A percentile compares a stretch with the other conserved stretches of the same genome.
phyloP scores from a whole-genome alignment of 2,329 filamentous ascomycete genomes.

The Escovopsis sp. region DNA sequence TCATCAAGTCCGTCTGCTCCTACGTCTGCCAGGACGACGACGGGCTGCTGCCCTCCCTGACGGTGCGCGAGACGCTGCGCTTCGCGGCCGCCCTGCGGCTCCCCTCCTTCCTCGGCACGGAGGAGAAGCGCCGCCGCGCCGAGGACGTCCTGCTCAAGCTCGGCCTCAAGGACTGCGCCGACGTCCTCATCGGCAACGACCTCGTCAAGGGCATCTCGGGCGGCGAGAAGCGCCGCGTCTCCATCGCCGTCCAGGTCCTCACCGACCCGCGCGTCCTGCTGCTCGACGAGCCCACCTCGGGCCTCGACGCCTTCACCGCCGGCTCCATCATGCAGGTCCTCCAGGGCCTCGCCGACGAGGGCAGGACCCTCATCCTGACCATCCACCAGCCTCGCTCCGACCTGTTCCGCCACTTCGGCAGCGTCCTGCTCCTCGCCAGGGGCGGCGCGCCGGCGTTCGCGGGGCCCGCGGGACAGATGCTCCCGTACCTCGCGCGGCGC shows the following conservation, averaged over 20 bases:
- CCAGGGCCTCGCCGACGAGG: slow-evolving; percentile 54
- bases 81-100: slow-evolving; percentile 59
- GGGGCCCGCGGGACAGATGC: slow-evolving; percentile 47
- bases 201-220: slow-evolving; percentile 66
- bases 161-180: slow-evolving; percentile 64
- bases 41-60: slow-evolving; percentile 57
- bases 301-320: slow-evolving; percentile 64
- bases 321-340: slow-evolving; percentile 64
- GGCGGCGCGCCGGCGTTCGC: slow-evolving; percentile 56
- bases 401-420: slow-evolving; percentile 56
- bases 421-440: slow-evolving; percentile 53
- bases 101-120: slow-evolving; percentile 53
- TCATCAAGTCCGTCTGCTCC: slow-evolving; percentile 57
- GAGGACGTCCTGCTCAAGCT: slow-evolving; percentile 61
- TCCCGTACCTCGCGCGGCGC: slow-evolving; percentile 44
- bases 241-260: slow-evolving; percentile 63
- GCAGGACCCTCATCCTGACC: slow-evolving; percentile 59
- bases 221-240: slow-evolving; percentile 64
- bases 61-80: slow-evolving; percentile 58
- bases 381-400: slow-evolving; percentile 67
- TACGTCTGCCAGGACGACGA: slow-evolving; percentile 72
- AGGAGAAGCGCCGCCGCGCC: slow-evolving; percentile 51
- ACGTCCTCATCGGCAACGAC: slow-evolving; percentile 59
- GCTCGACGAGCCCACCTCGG: slow-evolving; percentile 63
- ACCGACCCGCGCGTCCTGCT: slow-evolving; percentile 60